Evolutionary conservation across 495 filamentous ascomycete species (phyloP), one percentile per base, ranked within the genome.

Genomic region (Trichoderma gamsii): DNA sequence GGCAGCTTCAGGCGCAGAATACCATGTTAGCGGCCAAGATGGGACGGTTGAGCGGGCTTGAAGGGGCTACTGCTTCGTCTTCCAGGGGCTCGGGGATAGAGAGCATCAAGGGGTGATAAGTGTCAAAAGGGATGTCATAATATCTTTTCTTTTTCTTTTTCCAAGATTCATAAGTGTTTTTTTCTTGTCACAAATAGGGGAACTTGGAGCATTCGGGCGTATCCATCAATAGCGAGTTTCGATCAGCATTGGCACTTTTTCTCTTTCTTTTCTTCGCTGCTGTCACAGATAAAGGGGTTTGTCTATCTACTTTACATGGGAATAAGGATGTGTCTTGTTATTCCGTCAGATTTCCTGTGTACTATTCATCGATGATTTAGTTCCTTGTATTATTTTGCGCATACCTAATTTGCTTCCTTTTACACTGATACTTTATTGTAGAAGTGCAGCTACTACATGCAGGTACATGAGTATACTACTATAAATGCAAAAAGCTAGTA

Each of bases 1-100:
- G 85, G 12, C 81, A 85, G 63, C 73, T 92, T 72, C 89, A 92
- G 77, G 76, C 75, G 43, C 87, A 90, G 83, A 91, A 92, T 67
- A 85, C 82, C 15, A 78, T 72, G 73, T 70, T 89, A 6, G 86
- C 85, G 0, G 82, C 80, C 16, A 73, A 74, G 70, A 63, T 88
- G 41, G 86, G 86, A 35, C 77, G 74, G 41, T 13, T 59, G 25
- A 25, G 25, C 2, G 56, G 56, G 56, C 29, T 61, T 61, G 56
- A 61, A 29, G 27, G 56, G 56, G 25, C 56, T 12, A 23, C 25
- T 18, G 27, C 25, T 7, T 21, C 56, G 13, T 61, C 56, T 29
- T 61, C 56, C 25, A 61, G 13, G 56, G 56, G 56, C 11, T 61
- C 56, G 23, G 56, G 56, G 13, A 32, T 61, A 25, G 56, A 61